phyloP scores from a whole-genome alignment of 139 green algal genomes.

The Medakamo hakoo region DNA sequence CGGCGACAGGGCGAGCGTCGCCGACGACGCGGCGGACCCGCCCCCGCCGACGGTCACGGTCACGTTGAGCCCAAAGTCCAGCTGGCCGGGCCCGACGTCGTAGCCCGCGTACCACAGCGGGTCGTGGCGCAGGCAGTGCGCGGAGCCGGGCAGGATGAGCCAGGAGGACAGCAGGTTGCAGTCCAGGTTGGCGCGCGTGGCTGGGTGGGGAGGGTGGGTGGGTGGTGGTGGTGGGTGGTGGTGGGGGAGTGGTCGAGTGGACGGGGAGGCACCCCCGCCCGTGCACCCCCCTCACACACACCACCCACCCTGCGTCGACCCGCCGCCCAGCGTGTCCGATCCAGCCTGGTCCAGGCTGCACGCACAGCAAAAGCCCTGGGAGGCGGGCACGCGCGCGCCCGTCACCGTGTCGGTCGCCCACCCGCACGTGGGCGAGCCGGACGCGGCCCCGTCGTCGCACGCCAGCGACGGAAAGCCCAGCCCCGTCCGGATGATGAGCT shows the following conservation, averaged over 20 bases:
- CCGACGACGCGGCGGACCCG: background rate
- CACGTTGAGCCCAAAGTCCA: slow-evolving; percentile 39
- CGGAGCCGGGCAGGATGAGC: slow-evolving; percentile 17
- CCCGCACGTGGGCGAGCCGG: slow-evolving; percentile 39
- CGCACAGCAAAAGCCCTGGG: slow-evolving; percentile 52
- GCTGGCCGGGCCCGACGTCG: slow-evolving; percentile 17
- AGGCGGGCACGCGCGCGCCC: slow-evolving; percentile 17
- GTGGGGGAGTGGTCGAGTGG: no score
- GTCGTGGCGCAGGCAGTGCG: slow-evolving; percentile 46
- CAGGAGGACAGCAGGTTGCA: background rate
- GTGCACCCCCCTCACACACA: no score
- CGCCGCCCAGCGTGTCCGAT: slow-evolving; percentile 6
- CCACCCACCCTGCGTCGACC: no score
- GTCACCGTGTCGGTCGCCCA: slow-evolving; percentile 22
- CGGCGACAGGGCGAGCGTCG: slow-evolving; percentile 28
- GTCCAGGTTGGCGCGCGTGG: background rate
- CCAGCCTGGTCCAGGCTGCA: slow-evolving; percentile 13
- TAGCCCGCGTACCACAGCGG: slow-evolving; percentile 50
- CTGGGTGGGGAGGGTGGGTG: no score
- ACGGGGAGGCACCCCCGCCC: no score
- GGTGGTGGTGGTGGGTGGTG: no score
- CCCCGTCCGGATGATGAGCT: slow-evolving; percentile 10
- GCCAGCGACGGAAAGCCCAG: background rate
- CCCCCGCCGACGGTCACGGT: background rate
- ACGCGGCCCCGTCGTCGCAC: slow-evolving; percentile 22